phyloP scores from a whole-genome alignment of 176 grass and related monocot genomes.

The Melocanna baccifera region DNA sequence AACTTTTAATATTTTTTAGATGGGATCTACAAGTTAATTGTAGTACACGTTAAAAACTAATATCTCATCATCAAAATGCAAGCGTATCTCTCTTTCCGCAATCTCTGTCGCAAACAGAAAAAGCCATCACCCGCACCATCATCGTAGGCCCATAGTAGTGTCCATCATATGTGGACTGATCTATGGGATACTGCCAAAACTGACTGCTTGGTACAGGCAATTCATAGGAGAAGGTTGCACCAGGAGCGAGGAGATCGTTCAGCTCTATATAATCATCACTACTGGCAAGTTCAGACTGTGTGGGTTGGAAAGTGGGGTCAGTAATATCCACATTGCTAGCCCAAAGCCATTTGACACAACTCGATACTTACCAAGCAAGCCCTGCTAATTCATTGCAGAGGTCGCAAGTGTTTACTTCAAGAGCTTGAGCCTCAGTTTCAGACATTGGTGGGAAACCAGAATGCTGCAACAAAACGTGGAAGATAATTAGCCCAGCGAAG shows the following conservation, averaged over 20 bases:
- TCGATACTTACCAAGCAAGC: slow-evolving; percentile 27
- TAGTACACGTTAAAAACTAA: too few species aligned
- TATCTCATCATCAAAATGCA: too few species aligned
- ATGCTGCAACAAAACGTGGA: slow-evolving; percentile 19
- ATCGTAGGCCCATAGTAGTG: too few species aligned
- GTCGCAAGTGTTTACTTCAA: slow-evolving; percentile 23
- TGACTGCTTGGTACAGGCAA: too few species aligned
- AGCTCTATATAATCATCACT: slow-evolving; percentile 53
- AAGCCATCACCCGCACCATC: too few species aligned
- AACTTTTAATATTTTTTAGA: too few species aligned
- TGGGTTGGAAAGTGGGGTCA: not conserved
- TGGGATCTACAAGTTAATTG: too few species aligned
- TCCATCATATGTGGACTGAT: too few species aligned
- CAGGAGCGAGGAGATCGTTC: slow-evolving; percentile 51
- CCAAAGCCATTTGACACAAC: not conserved
- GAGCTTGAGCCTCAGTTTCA: slow-evolving; percentile 32
- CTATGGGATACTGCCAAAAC: too few species aligned
- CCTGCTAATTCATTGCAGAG: slow-evolving; percentile 47
- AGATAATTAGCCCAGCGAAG: not conserved
- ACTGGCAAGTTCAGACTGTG: slow-evolving; percentile 26
- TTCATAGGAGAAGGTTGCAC: not conserved
- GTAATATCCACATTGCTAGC: not conserved
- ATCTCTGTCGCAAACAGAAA: too few species aligned
- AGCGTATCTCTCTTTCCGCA: too few species aligned
- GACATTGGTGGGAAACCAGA: slow-evolving; percentile 34